Base-by-base conservation (phyloP, 768 basidiomycete genomes). In the Lactifluus echinatus region DNA sequence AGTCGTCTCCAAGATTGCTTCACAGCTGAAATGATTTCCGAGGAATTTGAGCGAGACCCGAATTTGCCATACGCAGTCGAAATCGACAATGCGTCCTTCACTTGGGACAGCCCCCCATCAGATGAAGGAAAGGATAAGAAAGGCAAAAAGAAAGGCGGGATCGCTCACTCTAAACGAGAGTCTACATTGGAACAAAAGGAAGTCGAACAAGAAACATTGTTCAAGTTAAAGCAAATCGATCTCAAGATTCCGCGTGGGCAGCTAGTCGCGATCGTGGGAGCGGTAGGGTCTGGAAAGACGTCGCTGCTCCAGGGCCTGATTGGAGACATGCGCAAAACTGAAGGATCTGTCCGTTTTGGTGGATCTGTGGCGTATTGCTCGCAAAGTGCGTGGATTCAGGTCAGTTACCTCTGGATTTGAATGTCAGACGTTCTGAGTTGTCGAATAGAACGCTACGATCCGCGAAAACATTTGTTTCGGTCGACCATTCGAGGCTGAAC, bases 381-480 rank as follows among this genome's bases (percentile, higher is more conserved):
- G 15, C 93, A 97, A 67, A 84, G 77, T 43, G 86, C 93, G 11
- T 96, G 93, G 92, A 94, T 97, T 56, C 89, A 93, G 70, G 83
- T 79, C 56, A 2, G 53, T 52, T 10, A 3, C 44, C 2, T 17
- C 60, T 28, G 15, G 2, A 19, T 31, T 56, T 49, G 17, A 24
- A 64, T 23, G 34, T 50, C 0, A 2, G 31, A 19, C 15, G 21
- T 2, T 26, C 34, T 61, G 7, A 42, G 46, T 31, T 21, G 24
- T 15, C 19, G 36, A 47, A 3, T 57, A 86, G 82, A 87, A 90
- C 68, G 80, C 89, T 0, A 94, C 92, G 0, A 80, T 94, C 33
- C 78, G 90, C 50, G 91, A 95, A 44, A 96, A 95, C 64, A 82
- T 96, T 53, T 83, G 87, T 61, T 96, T 96, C 57, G 93, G 93